phyloP scores from a whole-genome alignment of 2,329 filamentous ascomycete genomes.

The Curvularia spicifera region DNA sequence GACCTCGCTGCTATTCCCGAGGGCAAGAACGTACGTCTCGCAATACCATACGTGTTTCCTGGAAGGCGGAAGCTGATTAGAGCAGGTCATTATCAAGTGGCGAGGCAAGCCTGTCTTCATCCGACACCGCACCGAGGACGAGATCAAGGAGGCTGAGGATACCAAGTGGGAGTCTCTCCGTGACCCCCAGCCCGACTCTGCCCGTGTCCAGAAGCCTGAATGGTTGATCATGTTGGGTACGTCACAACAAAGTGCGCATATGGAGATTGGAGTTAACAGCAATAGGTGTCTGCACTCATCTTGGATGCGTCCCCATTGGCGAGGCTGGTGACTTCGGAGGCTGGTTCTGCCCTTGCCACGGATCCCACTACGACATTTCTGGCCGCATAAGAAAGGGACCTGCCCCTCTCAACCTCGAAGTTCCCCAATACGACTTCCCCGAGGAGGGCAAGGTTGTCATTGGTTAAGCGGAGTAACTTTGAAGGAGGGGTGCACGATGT shows the following conservation, averaged over 20 bases:
- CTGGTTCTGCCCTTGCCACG: constrained; percentile 99
- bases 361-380: constrained; percentile 99
- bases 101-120: constrained; percentile 99
- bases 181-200: constrained; percentile 88
- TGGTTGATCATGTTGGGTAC: constrained; percentile 98
- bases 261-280: constrained; percentile 32
- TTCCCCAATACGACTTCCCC: constrained; percentile 90
- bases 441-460: constrained; percentile 89
- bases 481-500: constrained; percentile 12
- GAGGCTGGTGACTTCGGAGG: constrained; percentile 97
- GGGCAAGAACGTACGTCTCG: constrained; percentile 90
- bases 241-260: background rate
- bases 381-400: constrained; percentile 97
- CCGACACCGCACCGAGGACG: constrained; percentile 90
- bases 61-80: constrained; percentile 24
- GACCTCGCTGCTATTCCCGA: constrained; percentile 91
- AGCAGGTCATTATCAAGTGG: constrained; percentile 98
- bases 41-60: background rate
- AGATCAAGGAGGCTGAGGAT: constrained; percentile 94
- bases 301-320: constrained; percentile 98
- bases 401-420: constrained; percentile 95
- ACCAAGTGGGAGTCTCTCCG: constrained; percentile 82
- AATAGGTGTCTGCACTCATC: constrained; percentile 94
- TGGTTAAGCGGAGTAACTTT: constrained; percentile 66
- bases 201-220: constrained; percentile 97